Percentiles rank a stretch among this genome's conserved stretches.
Conservation (phyloP, 2,329 filamentous ascomycete species). For the Xylariaceae sp. region DNA sequence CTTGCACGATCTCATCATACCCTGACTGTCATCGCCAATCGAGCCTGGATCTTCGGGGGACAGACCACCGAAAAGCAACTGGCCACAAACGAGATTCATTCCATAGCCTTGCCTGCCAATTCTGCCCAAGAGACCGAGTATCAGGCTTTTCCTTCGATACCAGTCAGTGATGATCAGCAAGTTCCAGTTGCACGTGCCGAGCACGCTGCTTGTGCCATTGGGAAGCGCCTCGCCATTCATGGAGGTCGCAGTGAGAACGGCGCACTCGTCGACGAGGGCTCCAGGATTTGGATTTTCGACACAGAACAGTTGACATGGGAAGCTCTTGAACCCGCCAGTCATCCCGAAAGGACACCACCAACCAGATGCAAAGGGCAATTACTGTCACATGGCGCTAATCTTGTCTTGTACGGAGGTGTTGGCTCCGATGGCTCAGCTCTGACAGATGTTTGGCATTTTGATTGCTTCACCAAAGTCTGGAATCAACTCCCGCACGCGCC, state of each 20-base stretch:
- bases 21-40: conserved; percentile 49
- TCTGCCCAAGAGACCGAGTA: conserved; percentile 35
- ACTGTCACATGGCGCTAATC: conserved; percentile 41
- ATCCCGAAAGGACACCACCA: conserved; percentile 31
- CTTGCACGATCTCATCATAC: conserved; percentile 51
- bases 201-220: conserved; percentile 37
- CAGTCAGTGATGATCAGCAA: conserved; percentile 24
- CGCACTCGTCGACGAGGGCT: conserved; percentile 30
- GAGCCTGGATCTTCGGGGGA: conserved; percentile 57
- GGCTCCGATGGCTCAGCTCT: conserved; percentile 26
- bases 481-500: conserved; percentile 45
- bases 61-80: conserved; percentile 37
- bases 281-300: conserved; percentile 39
- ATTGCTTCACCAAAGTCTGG: conserved; percentile 48
- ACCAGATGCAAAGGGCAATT: conserved; percentile 34
- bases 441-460: conserved; percentile 51
- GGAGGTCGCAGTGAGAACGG: conserved; percentile 35
- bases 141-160: conserved; percentile 32
- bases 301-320: conserved; percentile 35
- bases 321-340: conserved; percentile 29
- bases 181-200: conserved; percentile 34
- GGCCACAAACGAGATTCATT: conserved; percentile 50
- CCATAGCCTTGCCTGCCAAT: conserved; percentile 47
- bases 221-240: conserved; percentile 34
- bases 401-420: conserved; percentile 50